phyloP scores from a whole-genome alignment of 768 basidiomycete genomes.

The Suillus luteus region DNA sequence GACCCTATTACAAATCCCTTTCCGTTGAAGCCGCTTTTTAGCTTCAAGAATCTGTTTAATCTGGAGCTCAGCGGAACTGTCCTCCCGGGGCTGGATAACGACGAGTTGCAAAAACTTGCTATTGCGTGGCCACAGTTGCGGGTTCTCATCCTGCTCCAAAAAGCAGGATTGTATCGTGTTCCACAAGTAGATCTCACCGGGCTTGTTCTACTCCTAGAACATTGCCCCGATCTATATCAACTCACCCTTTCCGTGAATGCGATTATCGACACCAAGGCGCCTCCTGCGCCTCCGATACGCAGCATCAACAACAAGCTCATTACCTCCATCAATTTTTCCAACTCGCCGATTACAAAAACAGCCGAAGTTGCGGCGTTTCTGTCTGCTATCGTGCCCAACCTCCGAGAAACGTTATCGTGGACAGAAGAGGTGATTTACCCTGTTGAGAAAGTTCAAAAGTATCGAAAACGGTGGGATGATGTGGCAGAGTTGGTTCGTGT shows the following conservation, averaged over 20 bases:
- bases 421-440: conserved; percentile 9
- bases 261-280: conserved; percentile 31
- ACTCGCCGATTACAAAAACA: conserved; percentile 32
- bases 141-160: conserved; percentile 23
- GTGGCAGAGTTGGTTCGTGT: conserved; percentile 3
- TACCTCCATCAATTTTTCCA: conserved; percentile 30
- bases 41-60: conserved; percentile 22
- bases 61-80: conserved; percentile 24
- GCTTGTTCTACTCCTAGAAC: conserved; percentile 3
- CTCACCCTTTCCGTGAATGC: conserved; percentile 21
- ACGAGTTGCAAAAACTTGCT: conserved; percentile 27
- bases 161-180: neutral
- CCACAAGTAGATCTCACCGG: conserved; percentile 6
- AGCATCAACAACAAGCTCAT: conserved; percentile 19
- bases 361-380: conserved; percentile 29
- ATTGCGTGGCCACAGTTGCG: conserved; percentile 31
- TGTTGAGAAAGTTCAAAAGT: neutral
- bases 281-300: conserved; percentile 2
- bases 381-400: conserved; percentile 32
- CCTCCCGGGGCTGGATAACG: conserved; percentile 22
- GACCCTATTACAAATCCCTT: conserved; percentile 32
- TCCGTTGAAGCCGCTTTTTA: conserved; percentile 28
- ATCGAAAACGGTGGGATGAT: neutral
- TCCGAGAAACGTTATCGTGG: conserved; percentile 33
- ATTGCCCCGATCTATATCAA: conserved; percentile 5